Evolutionary conservation across 1,284 basidiomycete genomes (phyloP).

Genomic region (Cutaneotrichosporon daszewskae): DNA sequence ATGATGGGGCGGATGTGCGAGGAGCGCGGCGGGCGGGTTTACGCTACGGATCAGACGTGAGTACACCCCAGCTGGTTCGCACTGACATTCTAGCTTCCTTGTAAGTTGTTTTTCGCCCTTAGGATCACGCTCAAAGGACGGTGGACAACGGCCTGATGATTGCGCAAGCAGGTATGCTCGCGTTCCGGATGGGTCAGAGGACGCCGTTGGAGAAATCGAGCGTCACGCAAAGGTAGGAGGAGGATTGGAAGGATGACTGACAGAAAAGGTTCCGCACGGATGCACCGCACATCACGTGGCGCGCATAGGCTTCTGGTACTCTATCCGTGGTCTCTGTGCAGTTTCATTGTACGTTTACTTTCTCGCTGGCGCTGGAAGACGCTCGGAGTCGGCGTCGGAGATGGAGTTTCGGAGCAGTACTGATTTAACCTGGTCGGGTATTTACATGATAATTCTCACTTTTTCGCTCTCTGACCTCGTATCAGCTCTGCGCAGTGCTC

Average conservation of each 20-base stretch:
- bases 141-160: constrained; percentile 99
- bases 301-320: constrained; percentile 50
- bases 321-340: no score
- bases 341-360: no score
- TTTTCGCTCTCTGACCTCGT: no score
- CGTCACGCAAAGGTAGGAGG: constrained; percentile 73
- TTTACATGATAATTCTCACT: no score
- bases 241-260: background rate
- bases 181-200: constrained; percentile 82
- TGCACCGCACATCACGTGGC: constrained; percentile 82
- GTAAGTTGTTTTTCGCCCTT: no score
- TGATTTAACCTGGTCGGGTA: no score
- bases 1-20: constrained; percentile 99
- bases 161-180: constrained; percentile 90
- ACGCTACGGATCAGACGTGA: constrained; percentile 92
- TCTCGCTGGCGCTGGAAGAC: no score
- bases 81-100: no score
- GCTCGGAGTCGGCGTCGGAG: no score
- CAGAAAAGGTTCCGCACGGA: constrained; percentile 75
- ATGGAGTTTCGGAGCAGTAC: no score
- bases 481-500: no score
- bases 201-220: constrained; percentile 73
- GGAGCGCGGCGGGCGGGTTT: constrained; percentile 83
- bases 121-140: constrained; percentile 61
- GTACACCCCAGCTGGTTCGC: constrained; percentile 14